Conservation (phyloP, 129 eudicot genomes). For the Gnaphalium uliginosum region DNA sequence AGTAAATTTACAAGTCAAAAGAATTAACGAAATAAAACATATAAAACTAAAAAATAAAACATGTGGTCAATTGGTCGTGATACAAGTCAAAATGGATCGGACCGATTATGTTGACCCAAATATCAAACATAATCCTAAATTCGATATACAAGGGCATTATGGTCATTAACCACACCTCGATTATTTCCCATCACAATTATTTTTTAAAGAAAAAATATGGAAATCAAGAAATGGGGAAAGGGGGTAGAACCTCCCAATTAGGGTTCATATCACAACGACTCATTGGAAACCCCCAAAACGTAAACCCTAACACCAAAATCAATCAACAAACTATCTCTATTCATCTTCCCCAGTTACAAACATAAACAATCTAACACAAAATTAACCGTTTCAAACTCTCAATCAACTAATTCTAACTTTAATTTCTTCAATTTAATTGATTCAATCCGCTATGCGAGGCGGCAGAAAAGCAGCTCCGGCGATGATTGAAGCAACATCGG, state of each 20-base stretch:
- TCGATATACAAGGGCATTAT: neutral
- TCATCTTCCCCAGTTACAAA: neutral
- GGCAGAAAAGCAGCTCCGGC: constrained; percentile 50
- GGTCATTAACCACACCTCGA: constrained; percentile 23
- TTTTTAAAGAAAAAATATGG: neutral
- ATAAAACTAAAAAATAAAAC: neutral
- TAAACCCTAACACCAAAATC: constrained; percentile 1
- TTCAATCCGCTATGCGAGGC: constrained; percentile 48
- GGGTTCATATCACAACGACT: constrained; percentile 27
- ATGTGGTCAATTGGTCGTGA: neutral
- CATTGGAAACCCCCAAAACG: constrained; percentile 6
- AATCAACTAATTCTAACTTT: neutral
- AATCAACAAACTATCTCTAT: constrained; percentile 12
- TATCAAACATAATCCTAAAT: neutral
- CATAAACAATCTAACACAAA: neutral
- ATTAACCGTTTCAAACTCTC: neutral
- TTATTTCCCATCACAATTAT: constrained; percentile 27
- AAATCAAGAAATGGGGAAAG: constrained; percentile 24
- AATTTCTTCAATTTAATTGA: neutral
- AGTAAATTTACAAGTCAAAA: no score
- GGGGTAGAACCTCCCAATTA: constrained; percentile 37
- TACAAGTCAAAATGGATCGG: no score
- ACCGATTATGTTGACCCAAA: no score
- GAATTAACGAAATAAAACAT: no score
- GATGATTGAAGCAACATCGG: constrained; percentile 46